Percentiles rank a stretch among this genome's conserved stretches.
phyloP scores from a whole-genome alignment of 345 rosid genomes.

The Balakata baccata region DNA sequence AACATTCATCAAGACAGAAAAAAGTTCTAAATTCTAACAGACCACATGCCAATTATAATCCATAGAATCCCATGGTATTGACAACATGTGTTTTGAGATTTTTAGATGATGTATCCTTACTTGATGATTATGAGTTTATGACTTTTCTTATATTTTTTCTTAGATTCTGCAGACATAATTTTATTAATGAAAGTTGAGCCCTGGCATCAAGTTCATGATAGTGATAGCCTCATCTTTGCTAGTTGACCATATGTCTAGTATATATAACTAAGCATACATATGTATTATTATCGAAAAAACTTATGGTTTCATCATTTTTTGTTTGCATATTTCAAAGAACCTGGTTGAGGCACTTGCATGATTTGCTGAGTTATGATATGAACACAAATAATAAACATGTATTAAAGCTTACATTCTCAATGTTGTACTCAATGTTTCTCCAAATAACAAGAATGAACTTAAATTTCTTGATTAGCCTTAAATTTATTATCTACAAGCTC shows the following conservation, averaged over 20 bases:
- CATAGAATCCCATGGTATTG: background rate
- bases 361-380: background rate
- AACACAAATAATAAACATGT: background rate
- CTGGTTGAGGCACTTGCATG: background rate
- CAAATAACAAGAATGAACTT: slow-evolving; percentile 69
- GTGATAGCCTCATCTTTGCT: background rate
- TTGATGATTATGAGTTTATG: background rate
- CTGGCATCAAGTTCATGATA: background rate
- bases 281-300: background rate
- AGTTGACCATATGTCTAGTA: background rate
- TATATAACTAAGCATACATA: background rate
- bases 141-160: no score
- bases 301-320: background rate
- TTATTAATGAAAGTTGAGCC: background rate
- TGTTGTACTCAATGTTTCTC: slow-evolving; percentile 59
- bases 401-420: slow-evolving; percentile 54
- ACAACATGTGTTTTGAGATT: background rate
- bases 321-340: background rate
- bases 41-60: background rate
- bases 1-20: no score
- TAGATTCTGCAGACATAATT: no score
- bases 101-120: background rate
- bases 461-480: no score
- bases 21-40: background rate
- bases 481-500: no score